A percentile compares a stretch with the other conserved stretches of the same genome.
phyloP scores from a whole-genome alignment of 441 rosid genomes.

The Corymbia citriodora region DNA sequence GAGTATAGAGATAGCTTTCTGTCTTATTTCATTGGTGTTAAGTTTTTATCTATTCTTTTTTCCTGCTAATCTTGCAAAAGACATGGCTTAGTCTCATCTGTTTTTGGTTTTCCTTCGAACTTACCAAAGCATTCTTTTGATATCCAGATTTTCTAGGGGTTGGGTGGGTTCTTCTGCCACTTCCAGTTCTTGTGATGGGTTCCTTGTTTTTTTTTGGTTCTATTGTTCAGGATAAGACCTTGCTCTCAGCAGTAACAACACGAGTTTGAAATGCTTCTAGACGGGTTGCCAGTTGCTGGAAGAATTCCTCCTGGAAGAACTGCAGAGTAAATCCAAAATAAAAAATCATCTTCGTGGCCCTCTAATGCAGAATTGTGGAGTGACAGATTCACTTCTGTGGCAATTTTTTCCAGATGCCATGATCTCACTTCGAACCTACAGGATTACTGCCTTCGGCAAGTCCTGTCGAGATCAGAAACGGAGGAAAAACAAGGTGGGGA shows the following conservation, averaged over 20 bases:
- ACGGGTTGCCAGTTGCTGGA: not conserved
- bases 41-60: fast-evolving
- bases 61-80: not conserved
- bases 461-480: not conserved
- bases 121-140: not conserved
- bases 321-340: not conserved
- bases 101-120: not conserved
- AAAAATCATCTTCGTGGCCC: not conserved
- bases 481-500: not conserved
- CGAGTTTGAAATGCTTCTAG: not conserved
- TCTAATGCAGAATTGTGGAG: not conserved
- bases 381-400: not conserved
- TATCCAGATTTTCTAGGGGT: not conserved
- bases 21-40: not conserved
- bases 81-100: not conserved
- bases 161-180: not conserved
- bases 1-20: not conserved
- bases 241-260: not conserved
- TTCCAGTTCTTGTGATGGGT: not conserved
- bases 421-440: not conserved
- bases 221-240: not conserved
- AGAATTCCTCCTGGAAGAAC: not conserved
- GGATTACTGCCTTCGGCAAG: not conserved
- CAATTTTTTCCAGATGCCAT: not conserved
- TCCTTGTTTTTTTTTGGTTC: not conserved